Evolutionary conservation across 2,329 filamentous ascomycete genomes (phyloP).

Genomic region (Rasamsonia emersonii): DNA sequence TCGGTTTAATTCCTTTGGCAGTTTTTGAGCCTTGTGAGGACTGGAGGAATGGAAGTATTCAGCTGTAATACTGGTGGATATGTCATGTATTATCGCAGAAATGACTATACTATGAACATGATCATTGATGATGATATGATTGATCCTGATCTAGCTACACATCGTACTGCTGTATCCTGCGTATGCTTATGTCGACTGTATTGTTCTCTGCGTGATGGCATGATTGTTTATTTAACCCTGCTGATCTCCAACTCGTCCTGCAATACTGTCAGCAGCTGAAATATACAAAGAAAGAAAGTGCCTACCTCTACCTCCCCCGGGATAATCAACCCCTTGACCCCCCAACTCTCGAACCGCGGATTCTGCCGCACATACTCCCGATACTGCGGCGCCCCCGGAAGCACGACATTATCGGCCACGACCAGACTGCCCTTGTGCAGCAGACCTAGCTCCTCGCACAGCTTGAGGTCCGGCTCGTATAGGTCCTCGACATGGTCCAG

Average conservation of each 20-base stretch:
- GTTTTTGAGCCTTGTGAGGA: too few species aligned
- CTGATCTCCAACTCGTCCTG: slow-evolving; percentile 1
- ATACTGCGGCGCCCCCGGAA: slow-evolving; percentile 35
- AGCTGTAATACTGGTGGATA: too few species aligned
- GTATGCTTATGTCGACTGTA: too few species aligned
- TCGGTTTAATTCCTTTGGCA: too few species aligned
- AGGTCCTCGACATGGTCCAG: slow-evolving; percentile 28
- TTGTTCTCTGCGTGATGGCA: too few species aligned
- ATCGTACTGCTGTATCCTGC: too few species aligned
- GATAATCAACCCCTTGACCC: slow-evolving; percentile 1
- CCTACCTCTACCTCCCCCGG: slow-evolving; percentile 3
- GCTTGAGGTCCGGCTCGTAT: slow-evolving; percentile 28
- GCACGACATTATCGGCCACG: slow-evolving; percentile 33
- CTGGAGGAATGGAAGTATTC: too few species aligned
- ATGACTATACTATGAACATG: too few species aligned
- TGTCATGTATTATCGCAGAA: too few species aligned
- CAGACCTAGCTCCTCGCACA: slow-evolving; percentile 25
- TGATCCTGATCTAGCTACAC: too few species aligned
- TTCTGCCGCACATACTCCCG: slow-evolving; percentile 25
- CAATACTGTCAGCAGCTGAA: neutral
- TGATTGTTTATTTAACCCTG: too few species aligned
- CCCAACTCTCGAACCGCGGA: slow-evolving; percentile 3
- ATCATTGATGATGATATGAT: too few species aligned
- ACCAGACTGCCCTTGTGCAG: slow-evolving; percentile 23
- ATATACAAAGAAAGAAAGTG: neutral